Evolutionary conservation across 768 basidiomycete species (phyloP).

Genomic region (Mycena epipterygia): DNA sequence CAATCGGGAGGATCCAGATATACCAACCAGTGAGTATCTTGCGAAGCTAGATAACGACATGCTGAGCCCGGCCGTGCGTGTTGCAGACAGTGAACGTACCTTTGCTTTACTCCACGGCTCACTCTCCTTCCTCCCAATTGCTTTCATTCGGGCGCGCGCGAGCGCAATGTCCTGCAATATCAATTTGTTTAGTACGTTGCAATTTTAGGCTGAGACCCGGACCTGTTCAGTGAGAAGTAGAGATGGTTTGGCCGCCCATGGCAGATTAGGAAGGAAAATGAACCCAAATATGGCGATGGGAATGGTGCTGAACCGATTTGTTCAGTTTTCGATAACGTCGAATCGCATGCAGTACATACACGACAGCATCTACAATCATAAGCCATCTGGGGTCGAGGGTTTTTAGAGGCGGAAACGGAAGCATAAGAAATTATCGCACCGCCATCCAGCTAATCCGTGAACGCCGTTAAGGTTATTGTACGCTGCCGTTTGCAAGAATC

Average conservation of each 20-base stretch:
- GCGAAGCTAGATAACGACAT: slow-evolving; percentile 12
- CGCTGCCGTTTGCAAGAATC: slow-evolving; percentile 37
- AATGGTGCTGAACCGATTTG: slow-evolving; percentile 20
- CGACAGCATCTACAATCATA: slow-evolving; percentile 37
- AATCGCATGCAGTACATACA: slow-evolving; percentile 6
- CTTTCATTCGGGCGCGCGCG: slow-evolving; percentile 34
- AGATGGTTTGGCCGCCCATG: slow-evolving; percentile 31
- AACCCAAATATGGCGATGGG: slow-evolving; percentile 36
- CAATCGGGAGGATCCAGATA: slow-evolving; percentile 34
- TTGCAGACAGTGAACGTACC: background rate
- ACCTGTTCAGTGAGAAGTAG: slow-evolving; percentile 22
- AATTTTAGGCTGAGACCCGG: background rate
- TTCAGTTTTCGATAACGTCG: background rate
- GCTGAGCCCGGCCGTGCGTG: background rate
- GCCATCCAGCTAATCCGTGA: slow-evolving; percentile 33
- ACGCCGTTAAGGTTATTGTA: slow-evolving; percentile 34
- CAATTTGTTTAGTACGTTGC: background rate
- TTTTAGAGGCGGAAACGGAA: background rate
- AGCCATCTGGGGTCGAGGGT: slow-evolving; percentile 25
- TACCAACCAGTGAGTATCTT: slow-evolving; percentile 33
- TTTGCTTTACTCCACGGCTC: slow-evolving; percentile 33
- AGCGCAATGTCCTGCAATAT: slow-evolving; percentile 27
- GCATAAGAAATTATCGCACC: slow-evolving; percentile 1
- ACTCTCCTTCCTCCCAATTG: slow-evolving; percentile 32
- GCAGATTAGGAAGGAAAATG: slow-evolving; percentile 32